phyloP scores from a whole-genome alignment of 305 asterid species.

The Fraxinus angustifolia region DNA sequence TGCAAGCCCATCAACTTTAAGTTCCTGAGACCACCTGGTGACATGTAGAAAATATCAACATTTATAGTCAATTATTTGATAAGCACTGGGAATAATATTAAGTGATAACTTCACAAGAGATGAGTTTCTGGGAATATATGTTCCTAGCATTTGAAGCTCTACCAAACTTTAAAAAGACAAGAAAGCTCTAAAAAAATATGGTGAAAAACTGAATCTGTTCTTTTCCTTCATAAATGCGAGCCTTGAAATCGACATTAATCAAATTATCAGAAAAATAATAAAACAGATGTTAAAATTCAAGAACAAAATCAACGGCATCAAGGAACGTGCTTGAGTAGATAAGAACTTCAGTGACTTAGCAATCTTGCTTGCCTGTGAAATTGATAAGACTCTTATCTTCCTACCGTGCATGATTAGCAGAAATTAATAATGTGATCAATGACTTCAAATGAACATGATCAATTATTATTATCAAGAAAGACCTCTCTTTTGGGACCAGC shows the following conservation, averaged over 20 bases:
- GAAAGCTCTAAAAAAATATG: constrained; percentile 76
- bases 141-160: constrained; percentile 6
- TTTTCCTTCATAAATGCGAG: constrained; percentile 71
- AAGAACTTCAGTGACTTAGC: constrained; percentile 74
- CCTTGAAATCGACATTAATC: constrained; percentile 44
- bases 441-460: constrained; percentile 1
- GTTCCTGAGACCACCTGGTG: constrained; percentile 82
- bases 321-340: constrained; percentile 57
- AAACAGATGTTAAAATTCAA: constrained; percentile 16
- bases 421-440: constrained; percentile 17
- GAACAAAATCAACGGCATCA: constrained; percentile 7
- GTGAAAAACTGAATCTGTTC: constrained; percentile 86
- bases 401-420: constrained; percentile 35
- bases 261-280: constrained; percentile 16
- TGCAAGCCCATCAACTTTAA: constrained; percentile 75
- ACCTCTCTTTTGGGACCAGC: background rate
- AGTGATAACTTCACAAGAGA: background rate
- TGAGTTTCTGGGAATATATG: background rate
- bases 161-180: constrained; percentile 66
- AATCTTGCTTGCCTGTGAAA: constrained; percentile 78
- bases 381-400: constrained; percentile 64
- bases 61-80: background rate
- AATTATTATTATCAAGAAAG: constrained; percentile 50
- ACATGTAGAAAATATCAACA: constrained; percentile 19
- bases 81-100: background rate